A percentile compares a stretch with the other conserved stretches of the same genome.
phyloP scores from a whole-genome alignment of 176 grass and related monocot species.

The Cenchrus purpureus region DNA sequence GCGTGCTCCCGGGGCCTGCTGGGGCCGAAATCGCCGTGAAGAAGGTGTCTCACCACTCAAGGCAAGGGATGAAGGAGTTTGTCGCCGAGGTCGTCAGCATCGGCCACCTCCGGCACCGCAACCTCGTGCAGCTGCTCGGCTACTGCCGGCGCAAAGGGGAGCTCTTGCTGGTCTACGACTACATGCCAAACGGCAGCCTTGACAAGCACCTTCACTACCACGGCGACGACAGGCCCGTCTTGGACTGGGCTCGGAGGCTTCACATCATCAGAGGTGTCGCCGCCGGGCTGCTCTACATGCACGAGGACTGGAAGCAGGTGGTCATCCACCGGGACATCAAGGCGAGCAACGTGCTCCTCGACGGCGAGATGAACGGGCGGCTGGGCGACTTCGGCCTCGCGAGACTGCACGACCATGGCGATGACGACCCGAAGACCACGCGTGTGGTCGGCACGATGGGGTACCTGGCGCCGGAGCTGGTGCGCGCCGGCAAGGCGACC shows the following conservation, averaged over 20 bases:
- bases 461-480: conserved; percentile 42
- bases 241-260: conserved; percentile 38
- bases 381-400: conserved; percentile 51
- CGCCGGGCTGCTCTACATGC: conserved; percentile 34
- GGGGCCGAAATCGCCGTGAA: conserved; percentile 45
- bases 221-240: background rate
- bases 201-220: conserved; percentile 39
- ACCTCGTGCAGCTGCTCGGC: conserved; percentile 52
- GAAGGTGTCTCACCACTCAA: conserved; percentile 50
- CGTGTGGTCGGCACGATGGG: conserved; percentile 59
- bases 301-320: conserved; percentile 55
- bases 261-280: conserved; percentile 41
- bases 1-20: conserved; percentile 23
- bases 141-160: conserved; percentile 55
- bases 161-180: conserved; percentile 52
- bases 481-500: conserved; percentile 40
- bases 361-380: conserved; percentile 40
- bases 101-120: conserved; percentile 51
- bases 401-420: conserved; percentile 41
- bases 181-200: conserved; percentile 46
- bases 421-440: conserved; percentile 26
- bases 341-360: conserved; percentile 47
- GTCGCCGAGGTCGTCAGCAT: conserved; percentile 57
- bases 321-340: conserved; percentile 57
- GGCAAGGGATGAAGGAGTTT: conserved; percentile 60